phyloP scores from a whole-genome alignment of 1,284 basidiomycete species.

The Ustilago sp. region DNA sequence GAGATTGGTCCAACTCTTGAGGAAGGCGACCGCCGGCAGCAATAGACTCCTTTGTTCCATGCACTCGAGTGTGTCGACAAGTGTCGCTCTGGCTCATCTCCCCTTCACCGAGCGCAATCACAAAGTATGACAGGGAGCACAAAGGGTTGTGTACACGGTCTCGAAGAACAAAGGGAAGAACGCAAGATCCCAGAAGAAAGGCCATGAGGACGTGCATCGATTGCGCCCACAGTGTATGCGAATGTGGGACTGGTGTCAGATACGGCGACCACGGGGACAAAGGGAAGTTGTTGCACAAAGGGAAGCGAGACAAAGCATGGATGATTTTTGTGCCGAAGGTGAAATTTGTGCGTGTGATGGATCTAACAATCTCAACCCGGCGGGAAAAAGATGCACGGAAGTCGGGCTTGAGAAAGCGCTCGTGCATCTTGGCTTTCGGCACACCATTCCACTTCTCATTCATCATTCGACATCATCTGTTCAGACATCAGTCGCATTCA shows the following conservation, averaged over 20 bases:
- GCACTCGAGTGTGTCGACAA: constrained; percentile 8
- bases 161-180: constrained; percentile 4
- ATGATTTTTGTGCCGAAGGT: background rate
- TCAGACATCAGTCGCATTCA: background rate
- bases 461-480: background rate
- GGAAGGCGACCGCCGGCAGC: background rate
- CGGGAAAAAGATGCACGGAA: background rate
- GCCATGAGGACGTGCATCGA: background rate
- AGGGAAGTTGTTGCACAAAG: constrained; percentile 6
- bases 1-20: background rate
- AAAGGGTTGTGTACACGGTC: background rate
- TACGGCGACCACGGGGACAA: constrained; percentile 2
- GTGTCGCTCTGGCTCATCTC: background rate
- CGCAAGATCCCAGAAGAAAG: background rate
- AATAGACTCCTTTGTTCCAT: background rate
- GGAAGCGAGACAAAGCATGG: background rate
- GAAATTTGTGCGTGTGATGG: too few relatives aligned
- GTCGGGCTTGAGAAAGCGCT: background rate
- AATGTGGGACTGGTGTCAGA: constrained; percentile 8
- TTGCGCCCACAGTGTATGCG: background rate
- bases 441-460: background rate
- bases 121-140: background rate
- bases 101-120: background rate
- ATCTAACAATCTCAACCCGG: too few relatives aligned
- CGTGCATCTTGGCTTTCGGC: background rate